Percentiles rank a stretch among this genome's conserved stretches.
These are phyloP conservation scores for Epichloe gansuensis DNA, from an alignment of 2,329 filamentous ascomycete species.

Conservation along the genomic window DNA sequence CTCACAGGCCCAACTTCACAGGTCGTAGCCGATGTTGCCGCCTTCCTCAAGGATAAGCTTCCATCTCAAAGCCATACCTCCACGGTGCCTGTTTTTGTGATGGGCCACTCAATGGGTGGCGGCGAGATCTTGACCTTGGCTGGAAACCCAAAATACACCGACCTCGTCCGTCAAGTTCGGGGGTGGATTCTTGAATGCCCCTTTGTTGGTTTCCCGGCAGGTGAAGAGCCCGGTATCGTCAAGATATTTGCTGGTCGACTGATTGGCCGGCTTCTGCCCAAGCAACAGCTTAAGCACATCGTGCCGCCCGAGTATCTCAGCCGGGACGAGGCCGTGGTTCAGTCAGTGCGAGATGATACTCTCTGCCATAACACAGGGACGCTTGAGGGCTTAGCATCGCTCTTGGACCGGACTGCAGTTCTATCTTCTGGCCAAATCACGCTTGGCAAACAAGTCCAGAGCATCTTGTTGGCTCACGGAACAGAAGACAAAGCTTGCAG, in stretches of 20 bases:
- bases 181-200: conserved; percentile 70
- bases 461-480: conserved; percentile 64
- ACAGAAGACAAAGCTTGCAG: conserved; percentile 58
- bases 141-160: conserved; percentile 34
- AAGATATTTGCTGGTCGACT: conserved; percentile 55
- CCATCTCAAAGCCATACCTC: conserved; percentile 22
- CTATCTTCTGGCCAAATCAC: conserved; percentile 43
- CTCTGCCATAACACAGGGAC: conserved; percentile 77
- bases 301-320: conserved; percentile 52
- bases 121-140: conserved; percentile 56
- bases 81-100: conserved; percentile 57
- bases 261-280: conserved; percentile 54
- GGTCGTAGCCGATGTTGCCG: conserved; percentile 67
- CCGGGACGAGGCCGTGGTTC: conserved; percentile 51
- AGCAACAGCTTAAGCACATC: conserved; percentile 50
- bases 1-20: conserved; percentile 58
- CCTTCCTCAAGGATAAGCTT: conserved; percentile 53
- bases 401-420: conserved; percentile 60
- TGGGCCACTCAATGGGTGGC: conserved; percentile 89
- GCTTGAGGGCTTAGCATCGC: conserved; percentile 61
- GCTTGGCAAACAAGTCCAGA: conserved; percentile 41
- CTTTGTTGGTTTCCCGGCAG: conserved; percentile 59
- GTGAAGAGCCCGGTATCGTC: conserved; percentile 47
- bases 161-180: conserved; percentile 46
- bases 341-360: conserved; percentile 49